These are phyloP conservation scores for Heterobasidion occidentale DNA, from an alignment of 1,284 basidiomycete species.

Conservation along the genomic window DNA sequence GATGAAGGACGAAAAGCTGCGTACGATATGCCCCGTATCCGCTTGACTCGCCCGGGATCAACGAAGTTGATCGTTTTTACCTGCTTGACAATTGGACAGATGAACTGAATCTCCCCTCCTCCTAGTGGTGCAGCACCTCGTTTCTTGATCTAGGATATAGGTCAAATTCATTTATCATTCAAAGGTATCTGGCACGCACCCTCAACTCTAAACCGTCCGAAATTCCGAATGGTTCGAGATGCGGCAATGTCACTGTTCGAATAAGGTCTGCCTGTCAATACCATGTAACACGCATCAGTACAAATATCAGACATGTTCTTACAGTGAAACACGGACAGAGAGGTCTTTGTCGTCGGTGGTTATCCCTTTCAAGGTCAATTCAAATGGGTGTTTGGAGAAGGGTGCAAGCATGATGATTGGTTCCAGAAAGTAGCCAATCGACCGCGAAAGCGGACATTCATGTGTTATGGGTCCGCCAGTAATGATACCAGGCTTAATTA, in stretches of 20 bases:
- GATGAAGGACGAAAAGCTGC: conserved; percentile 22
- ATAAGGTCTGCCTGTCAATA: conserved; percentile 75
- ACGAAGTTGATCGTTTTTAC: conserved; percentile 91
- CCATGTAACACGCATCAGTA: conserved; percentile 1
- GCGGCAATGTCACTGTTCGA: conserved; percentile 88
- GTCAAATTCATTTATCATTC: conserved; percentile 4
- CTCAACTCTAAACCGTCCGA: conserved; percentile 82
- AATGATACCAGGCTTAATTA: conserved; percentile 90
- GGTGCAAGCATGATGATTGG: conserved; percentile 87
- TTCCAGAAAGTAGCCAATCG: conserved; percentile 93
- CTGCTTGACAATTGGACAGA: conserved; percentile 88
- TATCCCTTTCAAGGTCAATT: conserved; percentile 80
- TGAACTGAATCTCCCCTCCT: conserved; percentile 89
- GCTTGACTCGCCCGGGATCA: conserved; percentile 84
- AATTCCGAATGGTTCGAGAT: conserved; percentile 85
- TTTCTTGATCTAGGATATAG: conserved; percentile 73
- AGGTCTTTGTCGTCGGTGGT: conserved; percentile 88
- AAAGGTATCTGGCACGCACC: conserved; percentile 31
- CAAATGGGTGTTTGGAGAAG: conserved; percentile 86
- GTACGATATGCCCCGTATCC: conserved; percentile 93
- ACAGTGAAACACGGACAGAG: conserved; percentile 47
- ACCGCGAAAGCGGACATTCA: conserved; percentile 81
- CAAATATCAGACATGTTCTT: conserved; percentile 4
- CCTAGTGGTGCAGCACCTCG: conserved; percentile 88
- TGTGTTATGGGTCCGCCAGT: conserved; percentile 79